These are phyloP conservation scores for Stylosanthes scabra DNA, from an alignment of 331 rosid species.

Conservation along the genomic window DNA sequence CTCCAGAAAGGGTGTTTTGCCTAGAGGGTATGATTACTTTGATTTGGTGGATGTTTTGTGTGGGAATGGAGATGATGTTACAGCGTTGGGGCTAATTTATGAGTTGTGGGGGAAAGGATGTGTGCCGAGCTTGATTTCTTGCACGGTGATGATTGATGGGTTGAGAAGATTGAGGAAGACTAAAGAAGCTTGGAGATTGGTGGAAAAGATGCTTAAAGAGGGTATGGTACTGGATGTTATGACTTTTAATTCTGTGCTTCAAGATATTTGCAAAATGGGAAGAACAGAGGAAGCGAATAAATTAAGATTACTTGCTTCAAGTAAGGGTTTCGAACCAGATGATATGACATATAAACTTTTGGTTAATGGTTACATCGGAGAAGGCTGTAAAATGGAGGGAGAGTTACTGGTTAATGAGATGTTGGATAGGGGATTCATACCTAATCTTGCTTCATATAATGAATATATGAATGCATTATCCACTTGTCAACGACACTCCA, in stretches of 20 bases:
- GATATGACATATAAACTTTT: constrained; percentile 58
- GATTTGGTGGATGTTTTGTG: constrained; percentile 64
- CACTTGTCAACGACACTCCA: constrained; percentile 18
- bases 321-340: constrained; percentile 72
- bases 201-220: constrained; percentile 73
- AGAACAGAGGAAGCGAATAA: constrained; percentile 73
- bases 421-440: constrained; percentile 79
- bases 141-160: constrained; percentile 73
- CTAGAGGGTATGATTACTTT: constrained; percentile 66
- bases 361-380: constrained; percentile 63
- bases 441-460: constrained; percentile 76
- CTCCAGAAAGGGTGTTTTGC: constrained; percentile 57
- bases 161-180: constrained; percentile 58
- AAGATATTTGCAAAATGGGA: constrained; percentile 57
- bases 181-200: constrained; percentile 56
- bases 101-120: constrained; percentile 72
- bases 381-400: constrained; percentile 59
- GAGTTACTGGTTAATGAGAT: constrained; percentile 74
- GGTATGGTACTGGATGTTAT: constrained; percentile 64
- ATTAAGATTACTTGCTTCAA: constrained; percentile 64
- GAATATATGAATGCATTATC: constrained; percentile 60
- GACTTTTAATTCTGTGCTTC: constrained; percentile 78
- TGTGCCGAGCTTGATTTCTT: constrained; percentile 73
- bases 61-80: constrained; percentile 44
- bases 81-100: constrained; percentile 63